Evolutionary conservation across 345 rosid genomes (phyloP).

Genomic region (Ailanthus altissimus): DNA sequence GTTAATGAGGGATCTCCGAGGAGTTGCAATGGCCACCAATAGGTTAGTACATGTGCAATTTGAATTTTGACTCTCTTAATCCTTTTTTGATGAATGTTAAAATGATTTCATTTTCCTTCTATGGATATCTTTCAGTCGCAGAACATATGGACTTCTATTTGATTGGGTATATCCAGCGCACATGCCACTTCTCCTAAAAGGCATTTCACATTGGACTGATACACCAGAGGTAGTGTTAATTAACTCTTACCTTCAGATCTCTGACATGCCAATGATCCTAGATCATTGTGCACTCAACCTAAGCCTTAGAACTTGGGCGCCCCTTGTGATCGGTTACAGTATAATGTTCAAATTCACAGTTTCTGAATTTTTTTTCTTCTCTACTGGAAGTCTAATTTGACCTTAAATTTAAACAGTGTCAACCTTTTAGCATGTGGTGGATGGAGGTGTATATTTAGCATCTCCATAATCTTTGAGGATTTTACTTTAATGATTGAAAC

Average conservation of each 20-base stretch:
- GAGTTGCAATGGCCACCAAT: conserved; percentile 96
- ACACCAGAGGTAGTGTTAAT: conserved; percentile 76
- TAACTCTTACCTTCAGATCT: not conserved
- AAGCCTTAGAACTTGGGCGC: not conserved
- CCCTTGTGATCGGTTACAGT: not conserved
- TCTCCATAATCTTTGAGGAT: not conserved
- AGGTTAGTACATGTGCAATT: conserved; percentile 41
- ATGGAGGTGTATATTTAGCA: not conserved
- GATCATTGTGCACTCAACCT: not conserved
- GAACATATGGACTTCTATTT: conserved; percentile 88
- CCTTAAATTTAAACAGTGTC: not conserved
- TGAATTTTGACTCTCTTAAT: not conserved
- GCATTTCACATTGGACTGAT: conserved; percentile 92
- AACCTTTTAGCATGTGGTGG: not conserved
- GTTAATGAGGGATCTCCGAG: conserved; percentile 96
- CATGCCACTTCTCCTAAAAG: conserved; percentile 92
- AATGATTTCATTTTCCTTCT: conserved; percentile 12
- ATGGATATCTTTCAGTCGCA: conserved; percentile 62
- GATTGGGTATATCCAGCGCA: conserved; percentile 98
- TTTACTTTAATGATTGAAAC: not conserved
- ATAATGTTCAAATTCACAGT: not conserved
- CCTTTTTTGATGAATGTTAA: not conserved
- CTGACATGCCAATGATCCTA: conserved; percentile 12
- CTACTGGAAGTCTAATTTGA: not conserved
- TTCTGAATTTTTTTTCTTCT: not conserved